These are phyloP conservation scores for Metarhizium rileyi DNA, from an alignment of 2,329 filamentous ascomycete genomes.

Conservation along the genomic window DNA sequence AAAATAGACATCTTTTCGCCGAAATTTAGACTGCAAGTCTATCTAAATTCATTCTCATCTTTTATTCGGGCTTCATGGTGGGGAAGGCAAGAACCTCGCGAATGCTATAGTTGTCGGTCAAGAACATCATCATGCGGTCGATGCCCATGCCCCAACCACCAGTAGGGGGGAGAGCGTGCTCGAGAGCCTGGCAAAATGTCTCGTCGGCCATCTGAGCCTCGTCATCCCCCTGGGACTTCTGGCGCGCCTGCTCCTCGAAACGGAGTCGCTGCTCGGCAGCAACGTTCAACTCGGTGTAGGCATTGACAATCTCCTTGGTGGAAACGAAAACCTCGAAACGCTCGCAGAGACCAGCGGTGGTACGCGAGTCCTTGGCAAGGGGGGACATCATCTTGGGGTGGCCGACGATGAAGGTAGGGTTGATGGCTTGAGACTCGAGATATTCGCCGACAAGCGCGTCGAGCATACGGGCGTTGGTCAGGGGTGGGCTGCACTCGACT, in stretches of 20 bases:
- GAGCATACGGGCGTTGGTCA: constrained; percentile 92
- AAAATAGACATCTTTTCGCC: no score
- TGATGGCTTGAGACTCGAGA: constrained; percentile 86
- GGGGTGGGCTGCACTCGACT: constrained; percentile 78
- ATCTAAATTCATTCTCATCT: background rate
- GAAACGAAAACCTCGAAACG: constrained; percentile 91
- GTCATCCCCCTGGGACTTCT: constrained; percentile 95
- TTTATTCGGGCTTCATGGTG: constrained; percentile 85
- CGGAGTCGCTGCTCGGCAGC: constrained; percentile 87
- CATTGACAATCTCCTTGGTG: constrained; percentile 78
- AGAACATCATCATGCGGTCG: constrained; percentile 88
- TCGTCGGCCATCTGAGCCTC: constrained; percentile 95
- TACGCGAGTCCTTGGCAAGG: constrained; percentile 88
- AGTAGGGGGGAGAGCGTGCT: constrained; percentile 86
- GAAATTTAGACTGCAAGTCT: no score
- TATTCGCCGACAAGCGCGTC: constrained; percentile 92
- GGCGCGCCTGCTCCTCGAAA: constrained; percentile 80
- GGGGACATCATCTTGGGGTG: constrained; percentile 73
- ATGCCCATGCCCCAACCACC: constrained; percentile 96
- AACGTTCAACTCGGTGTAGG: constrained; percentile 90
- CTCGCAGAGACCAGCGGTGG: constrained; percentile 77
- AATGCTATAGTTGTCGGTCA: constrained; percentile 88
- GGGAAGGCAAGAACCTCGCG: constrained; percentile 95
- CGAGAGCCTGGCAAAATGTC: constrained; percentile 83
- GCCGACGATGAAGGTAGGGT: constrained; percentile 57